Base-by-base conservation (phyloP, 306 rosid species). In the Glycyrrhiza uralensis region DNA sequence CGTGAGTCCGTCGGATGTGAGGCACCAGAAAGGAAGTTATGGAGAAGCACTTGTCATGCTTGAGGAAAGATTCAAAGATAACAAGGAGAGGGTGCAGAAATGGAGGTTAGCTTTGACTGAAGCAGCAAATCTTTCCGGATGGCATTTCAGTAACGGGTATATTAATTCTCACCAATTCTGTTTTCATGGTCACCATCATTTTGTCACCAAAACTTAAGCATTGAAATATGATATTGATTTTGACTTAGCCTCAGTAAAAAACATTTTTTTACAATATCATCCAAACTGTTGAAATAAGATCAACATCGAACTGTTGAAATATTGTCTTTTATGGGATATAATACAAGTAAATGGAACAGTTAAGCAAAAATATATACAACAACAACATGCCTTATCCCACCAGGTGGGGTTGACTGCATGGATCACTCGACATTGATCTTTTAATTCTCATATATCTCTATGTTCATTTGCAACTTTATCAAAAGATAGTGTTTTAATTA, bases 71-170 rank as follows among this genome's bases (percentile, higher is more conserved):
- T 76, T 68, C 60, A 39, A 68, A 61, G 65, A 69, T 15, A 49
- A 78, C 28, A 69, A 41, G 44, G 78, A 63, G 6, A 78, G 51
- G 68, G 66, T 78, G 64, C 46, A 22, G 52, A 71, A 71, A 44
- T 78, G 68, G 73, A 71, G 68, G n/a, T 28, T 24, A 45, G 60
- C 77, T 41, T 71, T 78, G 67, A 20, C 32, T 30, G 44, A 78
- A 71, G 78, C 82, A 62, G 78, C 82, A 20, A 71, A 78, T n/a
- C 42, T 78, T 11, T 78, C 82, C 5, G 82, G 82, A 7, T 71
- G 82, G 82, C 73, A 78, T 64, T 71, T 78, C 28, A 71, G 11
- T n/a, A 41, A 71, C 6, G 77, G 82, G 78, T 78, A 68, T 35
- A 0, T 11, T 15, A 24, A n/a, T 44, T 56, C 62, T 24, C 36